Percentiles rank a stretch among this genome's conserved stretches.
These are phyloP conservation scores for Oryza coarctata DNA, from an alignment of 176 grass and related monocot genomes.

Conservation along the genomic window DNA sequence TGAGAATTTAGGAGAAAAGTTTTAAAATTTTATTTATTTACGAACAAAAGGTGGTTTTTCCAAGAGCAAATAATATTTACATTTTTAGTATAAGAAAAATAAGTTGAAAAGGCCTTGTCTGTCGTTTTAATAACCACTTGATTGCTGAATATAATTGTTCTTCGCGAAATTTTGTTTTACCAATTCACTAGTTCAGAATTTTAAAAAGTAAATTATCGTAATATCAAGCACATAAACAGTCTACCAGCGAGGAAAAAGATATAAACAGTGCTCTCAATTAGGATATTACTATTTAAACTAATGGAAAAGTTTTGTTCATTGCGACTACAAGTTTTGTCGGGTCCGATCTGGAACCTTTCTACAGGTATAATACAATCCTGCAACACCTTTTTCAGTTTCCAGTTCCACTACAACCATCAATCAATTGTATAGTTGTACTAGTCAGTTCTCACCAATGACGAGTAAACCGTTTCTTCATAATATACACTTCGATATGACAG, in stretches of 20 bases:
- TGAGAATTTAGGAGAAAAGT: background rate
- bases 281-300: background rate
- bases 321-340: too few relatives aligned
- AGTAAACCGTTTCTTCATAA: background rate
- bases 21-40: slow-evolving; percentile 3
- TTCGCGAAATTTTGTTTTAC: background rate
- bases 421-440: too few relatives aligned
- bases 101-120: background rate
- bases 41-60: background rate
- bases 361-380: background rate
- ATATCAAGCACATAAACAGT: background rate
- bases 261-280: too few relatives aligned
- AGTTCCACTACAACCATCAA: background rate
- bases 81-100: background rate
- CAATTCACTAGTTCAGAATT: background rate
- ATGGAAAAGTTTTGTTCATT: background rate
- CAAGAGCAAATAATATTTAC: background rate
- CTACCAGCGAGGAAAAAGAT: too few relatives aligned
- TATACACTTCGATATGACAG: background rate
- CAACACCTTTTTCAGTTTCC: background rate
- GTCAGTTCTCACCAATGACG: background rate
- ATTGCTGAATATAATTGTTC: background rate
- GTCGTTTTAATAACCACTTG: too few relatives aligned
- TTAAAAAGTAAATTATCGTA: background rate
- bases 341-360: background rate